A percentile compares a stretch with the other conserved stretches of the same genome.
phyloP scores from a whole-genome alignment of 106 monocot species.

The Dactylorhiza incarnata region DNA sequence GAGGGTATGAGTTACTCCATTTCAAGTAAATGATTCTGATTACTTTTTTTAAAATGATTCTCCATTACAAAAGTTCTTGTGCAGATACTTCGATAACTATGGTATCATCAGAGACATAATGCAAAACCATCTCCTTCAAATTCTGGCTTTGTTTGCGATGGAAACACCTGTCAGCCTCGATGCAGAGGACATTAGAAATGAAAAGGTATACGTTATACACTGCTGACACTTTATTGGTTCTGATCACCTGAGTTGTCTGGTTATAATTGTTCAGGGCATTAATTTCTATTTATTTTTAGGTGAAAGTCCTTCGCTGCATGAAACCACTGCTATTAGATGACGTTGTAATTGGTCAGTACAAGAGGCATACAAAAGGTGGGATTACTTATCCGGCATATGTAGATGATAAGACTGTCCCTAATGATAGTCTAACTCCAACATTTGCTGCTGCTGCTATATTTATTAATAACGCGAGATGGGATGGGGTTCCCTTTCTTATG shows the following conservation, averaged over 20 bases:
- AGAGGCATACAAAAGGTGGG: conserved; percentile 69
- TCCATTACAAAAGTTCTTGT: not conserved
- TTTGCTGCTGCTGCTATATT: conserved; percentile 92
- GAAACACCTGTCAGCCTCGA: conserved; percentile 94
- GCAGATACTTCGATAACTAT: conserved; percentile 85
- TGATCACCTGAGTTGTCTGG: not conserved
- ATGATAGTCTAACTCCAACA: conserved; percentile 72
- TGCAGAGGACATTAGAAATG: conserved; percentile 91
- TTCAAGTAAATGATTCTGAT: not conserved
- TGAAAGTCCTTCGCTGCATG: conserved; percentile 87
- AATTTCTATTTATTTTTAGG: conserved; percentile 31
- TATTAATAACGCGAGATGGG: conserved; percentile 92
- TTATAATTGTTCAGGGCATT: not conserved
- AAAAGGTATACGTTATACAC: conserved; percentile 42
- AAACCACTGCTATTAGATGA: conserved; percentile 66
- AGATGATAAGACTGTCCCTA: conserved; percentile 81
- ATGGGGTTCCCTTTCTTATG: conserved; percentile 95
- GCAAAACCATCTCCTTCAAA: conserved; percentile 99
- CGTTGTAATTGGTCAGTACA: conserved; percentile 82
- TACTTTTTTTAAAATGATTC: not conserved
- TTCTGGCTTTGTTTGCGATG: conserved; percentile 93
- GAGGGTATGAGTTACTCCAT: conserved; percentile 49
- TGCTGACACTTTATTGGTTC: not conserved
- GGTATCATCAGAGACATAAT: conserved; percentile 95
- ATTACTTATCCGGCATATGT: conserved; percentile 57